Evolutionary conservation across 495 filamentous ascomycete genomes (phyloP).

Genomic region (Aspergillus haitiensis): DNA sequence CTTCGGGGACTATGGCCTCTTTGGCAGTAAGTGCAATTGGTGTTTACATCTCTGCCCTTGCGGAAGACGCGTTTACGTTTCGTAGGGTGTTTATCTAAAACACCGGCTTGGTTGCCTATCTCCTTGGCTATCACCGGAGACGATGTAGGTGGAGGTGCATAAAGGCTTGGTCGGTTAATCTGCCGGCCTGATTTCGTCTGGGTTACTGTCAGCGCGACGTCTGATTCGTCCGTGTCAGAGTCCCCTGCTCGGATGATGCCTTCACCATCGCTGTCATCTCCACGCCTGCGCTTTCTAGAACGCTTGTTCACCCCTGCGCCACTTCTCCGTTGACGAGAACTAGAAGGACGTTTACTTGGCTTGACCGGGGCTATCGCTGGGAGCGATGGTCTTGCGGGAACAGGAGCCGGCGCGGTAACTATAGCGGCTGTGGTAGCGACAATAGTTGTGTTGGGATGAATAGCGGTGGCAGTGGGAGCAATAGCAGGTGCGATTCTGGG

Average conservation of each 20-base stretch:
- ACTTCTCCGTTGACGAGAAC: slow-evolving; percentile 18
- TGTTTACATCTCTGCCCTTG: slow-evolving; percentile 43
- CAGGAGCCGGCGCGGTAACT: background rate
- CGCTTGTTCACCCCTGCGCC: slow-evolving; percentile 21
- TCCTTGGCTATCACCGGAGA: slow-evolving; percentile 25
- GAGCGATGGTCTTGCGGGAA: background rate
- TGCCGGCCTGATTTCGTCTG: slow-evolving; percentile 83
- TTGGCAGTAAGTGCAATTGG: slow-evolving; percentile 74
- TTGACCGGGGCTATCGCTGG: slow-evolving; percentile 4
- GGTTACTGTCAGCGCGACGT: slow-evolving; percentile 56
- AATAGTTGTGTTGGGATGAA: background rate
- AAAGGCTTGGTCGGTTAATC: slow-evolving; percentile 67
- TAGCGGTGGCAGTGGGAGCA: background rate
- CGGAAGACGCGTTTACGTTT: slow-evolving; percentile 48
- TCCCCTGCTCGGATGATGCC: slow-evolving; percentile 47
- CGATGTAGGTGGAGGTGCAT: slow-evolving; percentile 59
- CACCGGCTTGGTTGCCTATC: slow-evolving; percentile 39
- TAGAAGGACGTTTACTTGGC: slow-evolving; percentile 14
- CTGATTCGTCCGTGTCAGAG: slow-evolving; percentile 49
- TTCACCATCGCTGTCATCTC: slow-evolving; percentile 41
- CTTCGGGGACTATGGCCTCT: slow-evolving; percentile 69
- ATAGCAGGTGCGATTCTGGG: background rate
- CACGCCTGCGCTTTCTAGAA: slow-evolving; percentile 51
- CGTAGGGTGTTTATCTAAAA: slow-evolving; percentile 38
- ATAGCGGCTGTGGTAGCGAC: background rate